Evolutionary conservation across 73 alveolate genomes (phyloP).

Genomic region (Paramecium pentaurelia): DNA sequence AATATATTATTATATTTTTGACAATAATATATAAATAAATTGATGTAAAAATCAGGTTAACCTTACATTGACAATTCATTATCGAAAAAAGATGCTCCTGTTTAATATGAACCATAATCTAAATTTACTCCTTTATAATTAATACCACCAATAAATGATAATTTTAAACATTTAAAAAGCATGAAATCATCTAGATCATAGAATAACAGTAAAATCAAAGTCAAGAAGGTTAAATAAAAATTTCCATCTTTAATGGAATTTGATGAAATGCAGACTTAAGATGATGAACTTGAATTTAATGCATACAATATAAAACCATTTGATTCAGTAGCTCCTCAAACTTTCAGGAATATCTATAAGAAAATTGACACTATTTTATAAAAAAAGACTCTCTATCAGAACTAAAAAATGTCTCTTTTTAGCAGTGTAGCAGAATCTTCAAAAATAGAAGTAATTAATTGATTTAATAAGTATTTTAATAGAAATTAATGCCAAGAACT

Average conservation of each 20-base stretch:
- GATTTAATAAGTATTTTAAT: background rate
- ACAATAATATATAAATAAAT: background rate
- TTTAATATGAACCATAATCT: background rate
- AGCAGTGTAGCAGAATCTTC: background rate
- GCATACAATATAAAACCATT: background rate
- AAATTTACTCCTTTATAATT: background rate
- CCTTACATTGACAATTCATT: background rate
- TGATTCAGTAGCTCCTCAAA: background rate
- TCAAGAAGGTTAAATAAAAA: background rate
- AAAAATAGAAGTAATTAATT: background rate
- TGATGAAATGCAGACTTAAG: background rate
- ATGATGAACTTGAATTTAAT: slow-evolving; percentile 7
- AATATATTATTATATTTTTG: too few species aligned
- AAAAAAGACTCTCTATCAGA: slow-evolving; percentile 4
- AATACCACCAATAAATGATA: background rate
- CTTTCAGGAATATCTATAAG: background rate
- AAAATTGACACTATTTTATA: background rate
- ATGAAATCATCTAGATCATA: background rate
- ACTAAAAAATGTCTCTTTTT: background rate
- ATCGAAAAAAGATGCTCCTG: background rate
- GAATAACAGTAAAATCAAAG: background rate
- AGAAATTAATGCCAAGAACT: slow-evolving; percentile 34
- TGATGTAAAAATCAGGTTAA: background rate
- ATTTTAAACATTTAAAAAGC: background rate
- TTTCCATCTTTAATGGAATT: background rate